Evolutionary conservation across 192 early-diverging fungal genomes (phyloP), one percentile per base, ranked within the genome.

Genomic region (Chytriomyces sp.): DNA sequence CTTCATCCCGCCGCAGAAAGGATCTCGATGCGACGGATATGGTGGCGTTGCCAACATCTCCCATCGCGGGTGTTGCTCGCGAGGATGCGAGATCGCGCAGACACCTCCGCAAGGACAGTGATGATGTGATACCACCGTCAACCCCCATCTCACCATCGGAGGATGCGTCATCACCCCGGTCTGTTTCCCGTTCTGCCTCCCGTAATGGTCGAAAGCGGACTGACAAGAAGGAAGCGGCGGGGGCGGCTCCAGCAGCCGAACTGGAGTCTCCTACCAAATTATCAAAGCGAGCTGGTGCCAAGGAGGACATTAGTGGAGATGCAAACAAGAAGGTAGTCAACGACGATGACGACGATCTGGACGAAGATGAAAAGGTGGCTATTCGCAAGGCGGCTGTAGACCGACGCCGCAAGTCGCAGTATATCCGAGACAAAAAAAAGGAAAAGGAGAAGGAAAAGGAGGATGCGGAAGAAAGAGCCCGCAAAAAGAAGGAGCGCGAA

Each of bases 361-460:
- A 68, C 14, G 65, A 68, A 34, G 65, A 68, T 33, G 54, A 39
- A 7, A 22, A 26, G 5, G 65, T 28, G 7, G 52, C 44, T 10
- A 68, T 68, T 28, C 32, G 28, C 12, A 68, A 68, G 52, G 65
- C 65, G 5, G 28, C n/a, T 8, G 52, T 31, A 8, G 39, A 68
- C 33, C 41, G 65, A n/a, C 8, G 36, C 10, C 44, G 65, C 25
- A 68, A 68, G 52, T 68, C 65, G 28, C 65, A 68, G 52, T 68
- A 33, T 53, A 55, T 68, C 3, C 33, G 39, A 3, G 65, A 52
- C 10, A 68, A 68, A 55, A 53, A 56, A 33, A 68, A 68, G 65
- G 39, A 68, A 32, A 39, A 68, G 17, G 65, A 55, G 62, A 14
- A 41, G n/a, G 37, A 63, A 5, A 40, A 33, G 19, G 59, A 64